Conservation (phyloP, 2,329 filamentous ascomycete genomes). For the Sclerotinia sclerotiorum region DNA sequence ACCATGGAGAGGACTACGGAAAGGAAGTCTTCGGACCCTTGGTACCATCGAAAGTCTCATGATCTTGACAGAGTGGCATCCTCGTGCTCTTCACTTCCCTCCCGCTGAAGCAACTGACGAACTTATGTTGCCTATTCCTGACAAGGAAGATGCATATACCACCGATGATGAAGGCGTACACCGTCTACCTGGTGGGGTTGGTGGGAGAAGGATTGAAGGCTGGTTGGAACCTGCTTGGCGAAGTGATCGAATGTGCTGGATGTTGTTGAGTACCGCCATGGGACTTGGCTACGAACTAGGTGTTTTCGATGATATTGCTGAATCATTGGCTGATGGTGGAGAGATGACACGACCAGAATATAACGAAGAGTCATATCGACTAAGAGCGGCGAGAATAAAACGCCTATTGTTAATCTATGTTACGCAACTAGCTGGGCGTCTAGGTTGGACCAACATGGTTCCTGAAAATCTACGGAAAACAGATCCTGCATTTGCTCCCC, state of each 20-base stretch:
- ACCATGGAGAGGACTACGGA: conserved; percentile 67
- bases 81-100: conserved; percentile 89
- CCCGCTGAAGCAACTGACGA: conserved; percentile 73
- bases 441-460: conserved; percentile 93
- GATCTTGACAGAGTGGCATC: conserved; percentile 96
- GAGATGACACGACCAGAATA: conserved; percentile 63
- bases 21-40: conserved; percentile 80
- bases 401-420: conserved; percentile 86
- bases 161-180: conserved; percentile 48
- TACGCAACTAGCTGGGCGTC: conserved; percentile 86
- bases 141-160: conserved; percentile 45
- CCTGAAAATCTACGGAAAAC: conserved; percentile 63
- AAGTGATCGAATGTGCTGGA: conserved; percentile 96
- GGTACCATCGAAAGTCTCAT: conserved; percentile 94
- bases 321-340: conserved; percentile 59
- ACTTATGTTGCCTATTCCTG: conserved; percentile 61
- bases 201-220: conserved; percentile 83
- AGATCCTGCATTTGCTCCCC: conserved; percentile 55
- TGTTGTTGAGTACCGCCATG: conserved; percentile 88
- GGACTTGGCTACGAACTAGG: conserved; percentile 90
- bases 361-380: conserved; percentile 73
- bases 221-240: conserved; percentile 97
- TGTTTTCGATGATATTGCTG: conserved; percentile 88
- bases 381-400: conserved; percentile 78
- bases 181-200: conserved; percentile 56